Percentiles rank a stretch among this genome's conserved stretches.
Evolutionary conservation across 768 basidiomycete genomes (phyloP).

Genomic region (Pleurotus cornucopiae): DNA sequence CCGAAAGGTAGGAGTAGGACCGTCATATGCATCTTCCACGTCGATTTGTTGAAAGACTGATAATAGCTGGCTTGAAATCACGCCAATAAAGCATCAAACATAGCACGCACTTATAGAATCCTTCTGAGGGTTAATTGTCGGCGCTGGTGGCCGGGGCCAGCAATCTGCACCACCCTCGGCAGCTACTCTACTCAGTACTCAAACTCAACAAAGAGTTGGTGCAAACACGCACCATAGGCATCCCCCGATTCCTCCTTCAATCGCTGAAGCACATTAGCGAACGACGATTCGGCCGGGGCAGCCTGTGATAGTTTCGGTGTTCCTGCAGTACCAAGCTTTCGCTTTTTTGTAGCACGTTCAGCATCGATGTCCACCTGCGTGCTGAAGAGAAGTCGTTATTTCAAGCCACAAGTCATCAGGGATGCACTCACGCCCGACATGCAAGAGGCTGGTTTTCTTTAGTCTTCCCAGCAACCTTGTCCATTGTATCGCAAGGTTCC

Average conservation of each 20-base stretch:
- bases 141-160: slow-evolving; percentile 66
- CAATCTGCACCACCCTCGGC: slow-evolving; percentile 75
- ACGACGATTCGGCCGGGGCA: slow-evolving; percentile 46
- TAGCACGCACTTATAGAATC: slow-evolving; percentile 62
- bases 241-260: slow-evolving; percentile 50
- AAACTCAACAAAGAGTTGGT: background rate
- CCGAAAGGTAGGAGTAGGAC: slow-evolving; percentile 41
- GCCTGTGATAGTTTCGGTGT: slow-evolving; percentile 35
- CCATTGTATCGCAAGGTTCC: too few relatives aligned
- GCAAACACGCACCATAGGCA: slow-evolving; percentile 34
- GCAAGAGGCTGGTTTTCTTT: too few relatives aligned
- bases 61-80: background rate
- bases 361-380: slow-evolving; percentile 16
- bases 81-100: background rate
- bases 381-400: slow-evolving; percentile 12
- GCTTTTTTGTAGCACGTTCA: slow-evolving; percentile 48
- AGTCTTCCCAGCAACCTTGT: too few relatives aligned
- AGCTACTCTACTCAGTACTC: slow-evolving; percentile 28
- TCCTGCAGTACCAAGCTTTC: slow-evolving; percentile 39
- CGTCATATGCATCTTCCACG: slow-evolving; percentile 61
- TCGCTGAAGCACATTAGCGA: slow-evolving; percentile 60
- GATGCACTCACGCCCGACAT: too few relatives aligned
- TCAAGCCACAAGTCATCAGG: too few relatives aligned
- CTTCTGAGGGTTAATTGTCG: slow-evolving; percentile 48
- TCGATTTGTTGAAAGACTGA: slow-evolving; percentile 97